These are phyloP conservation scores for Gaeumannomyces sp. DNA, from an alignment of 2,329 filamentous ascomycete genomes.

Conservation along the genomic window DNA sequence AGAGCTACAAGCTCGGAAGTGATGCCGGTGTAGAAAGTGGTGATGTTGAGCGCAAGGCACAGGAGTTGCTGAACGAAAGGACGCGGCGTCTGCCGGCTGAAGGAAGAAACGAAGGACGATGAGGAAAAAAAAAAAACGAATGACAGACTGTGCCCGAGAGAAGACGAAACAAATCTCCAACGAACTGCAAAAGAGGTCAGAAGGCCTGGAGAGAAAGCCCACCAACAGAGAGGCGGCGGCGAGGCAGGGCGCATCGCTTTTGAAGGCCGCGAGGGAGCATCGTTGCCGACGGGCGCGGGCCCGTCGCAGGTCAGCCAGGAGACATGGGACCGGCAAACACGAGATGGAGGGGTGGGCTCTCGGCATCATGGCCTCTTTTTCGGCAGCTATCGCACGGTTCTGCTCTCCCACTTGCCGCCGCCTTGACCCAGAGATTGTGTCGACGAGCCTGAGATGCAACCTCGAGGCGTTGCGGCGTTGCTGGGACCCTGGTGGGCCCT, in stretches of 20 bases:
- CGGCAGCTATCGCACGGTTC: too few species aligned
- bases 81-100: neutral
- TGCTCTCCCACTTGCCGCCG: too few species aligned
- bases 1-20: neutral
- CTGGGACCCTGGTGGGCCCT: neutral
- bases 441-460: too few species aligned
- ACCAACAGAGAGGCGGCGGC: neutral
- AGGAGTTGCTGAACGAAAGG: neutral
- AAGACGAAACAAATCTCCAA: neutral
- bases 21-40: neutral
- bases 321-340: neutral
- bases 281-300: too few species aligned
- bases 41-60: neutral
- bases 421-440: too few species aligned
- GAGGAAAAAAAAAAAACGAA: constrained; percentile 3
- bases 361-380: too few species aligned
- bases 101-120: neutral
- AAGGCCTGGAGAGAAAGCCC: neutral
- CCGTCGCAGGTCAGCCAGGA: too few species aligned
- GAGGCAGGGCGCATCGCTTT: neutral
- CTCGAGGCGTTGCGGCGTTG: neutral
- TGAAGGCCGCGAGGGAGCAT: neutral
- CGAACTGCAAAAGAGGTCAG: neutral
- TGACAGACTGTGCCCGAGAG: neutral
- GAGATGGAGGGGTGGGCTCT: neutral